Evolutionary conservation across 805 yeast species (phyloP).

Genomic region (Isabelozyma heimii): DNA sequence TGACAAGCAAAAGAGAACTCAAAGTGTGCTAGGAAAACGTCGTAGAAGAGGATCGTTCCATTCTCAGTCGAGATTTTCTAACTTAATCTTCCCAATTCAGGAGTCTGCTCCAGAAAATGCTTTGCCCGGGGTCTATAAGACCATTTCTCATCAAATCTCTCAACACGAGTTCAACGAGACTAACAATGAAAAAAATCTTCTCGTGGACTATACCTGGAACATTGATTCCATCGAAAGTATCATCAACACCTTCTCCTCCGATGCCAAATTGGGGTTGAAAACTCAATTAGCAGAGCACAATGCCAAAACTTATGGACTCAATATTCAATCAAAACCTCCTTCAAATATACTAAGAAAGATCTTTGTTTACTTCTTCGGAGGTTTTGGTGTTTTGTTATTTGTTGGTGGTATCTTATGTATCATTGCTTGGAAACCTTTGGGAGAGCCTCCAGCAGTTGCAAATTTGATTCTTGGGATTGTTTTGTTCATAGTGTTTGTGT

Average conservation of each 20-base stretch:
- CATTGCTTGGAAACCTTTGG: conserved; percentile 47
- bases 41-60: not conserved
- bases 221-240: conserved; percentile 19
- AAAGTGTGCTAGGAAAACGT: not conserved
- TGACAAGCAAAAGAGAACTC: not conserved
- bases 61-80: not conserved
- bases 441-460: conserved; percentile 44
- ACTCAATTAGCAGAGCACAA: conserved; percentile 7
- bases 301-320: conserved; percentile 26
- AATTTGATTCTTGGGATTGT: conserved; percentile 44
- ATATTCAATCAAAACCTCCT: conserved; percentile 38
- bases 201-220: conserved; percentile 29
- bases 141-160: conserved; percentile 29
- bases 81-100: conserved; percentile 3
- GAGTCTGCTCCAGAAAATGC: conserved; percentile 23
- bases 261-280: conserved; percentile 19
- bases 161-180: conserved; percentile 10
- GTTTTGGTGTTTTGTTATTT: conserved; percentile 44
- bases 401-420: conserved; percentile 42
- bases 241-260: conserved; percentile 17
- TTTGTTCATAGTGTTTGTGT: conserved; percentile 35
- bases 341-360: conserved; percentile 28
- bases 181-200: conserved; percentile 10
- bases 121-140: conserved; percentile 35
- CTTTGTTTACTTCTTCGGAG: conserved; percentile 44